Base-by-base conservation (phyloP, 495 filamentous ascomycete genomes). In the Trichoderma reesei region DNA sequence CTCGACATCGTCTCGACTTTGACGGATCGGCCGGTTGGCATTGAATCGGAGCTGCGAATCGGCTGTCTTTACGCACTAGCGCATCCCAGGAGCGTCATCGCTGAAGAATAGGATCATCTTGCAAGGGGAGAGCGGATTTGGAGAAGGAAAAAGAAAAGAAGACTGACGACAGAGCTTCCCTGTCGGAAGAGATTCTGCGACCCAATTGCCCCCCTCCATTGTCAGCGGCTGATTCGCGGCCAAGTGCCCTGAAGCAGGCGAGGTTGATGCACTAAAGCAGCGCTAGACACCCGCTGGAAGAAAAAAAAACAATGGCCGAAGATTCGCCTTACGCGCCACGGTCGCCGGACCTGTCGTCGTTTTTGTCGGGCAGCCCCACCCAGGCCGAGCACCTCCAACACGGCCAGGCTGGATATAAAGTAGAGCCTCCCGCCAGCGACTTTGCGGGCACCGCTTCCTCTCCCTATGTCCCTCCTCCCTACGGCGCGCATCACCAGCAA, bases 301-400 rank as follows among this genome's bases (percentile, higher is more conserved):
- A 34, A 31, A 60, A 64, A 64, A 70, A 65, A 69, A 81, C 80
- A 78, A 76, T 77, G 48, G 73, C 68, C 64, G 77, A 74, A 65
- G 75, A 69, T 66, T 20, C 59, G 39, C 41, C 59, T 61, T 84
- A 83, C 73, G 81, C 80, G 67, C 82, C 82, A 66, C 80, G 78
- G 73, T 82, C 80, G 63, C 82, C 82, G 66, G 82, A 83, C 70
- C 75, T 84, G 64, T 82, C 80, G 34, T 77, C 75, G 61, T 80
- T 83, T 64, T 77, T 79, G 64, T 73, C 79, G 56, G 59, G 48
- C 56, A 39, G 66, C 42, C 34, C 11, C 65, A 46, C 38, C 67
- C 46, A 46, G 7, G 37, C 66, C 51, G 33, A 59, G 56, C 51
- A 20, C 65, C 70, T 60, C 44, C 67, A 48, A 64, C 70, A 44